phyloP scores from a whole-genome alignment of 371 early-diverging fungal species.

The Mucor velutinosus region DNA sequence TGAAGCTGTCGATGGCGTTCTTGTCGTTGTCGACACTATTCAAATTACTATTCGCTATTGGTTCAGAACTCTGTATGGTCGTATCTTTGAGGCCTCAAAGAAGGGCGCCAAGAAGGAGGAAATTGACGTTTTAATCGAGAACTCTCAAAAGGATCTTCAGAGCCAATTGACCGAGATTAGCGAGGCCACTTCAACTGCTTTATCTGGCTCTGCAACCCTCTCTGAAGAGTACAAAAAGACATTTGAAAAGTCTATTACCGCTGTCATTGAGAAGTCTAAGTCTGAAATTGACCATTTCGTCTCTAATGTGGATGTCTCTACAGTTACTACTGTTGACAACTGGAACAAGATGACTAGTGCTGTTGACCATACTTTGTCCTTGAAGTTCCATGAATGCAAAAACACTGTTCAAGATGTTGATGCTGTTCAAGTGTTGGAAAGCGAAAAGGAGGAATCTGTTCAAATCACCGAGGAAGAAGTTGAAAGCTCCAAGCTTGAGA shows the following conservation, averaged over 20 bases:
- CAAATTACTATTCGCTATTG: slow-evolving; percentile 28
- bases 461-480: slow-evolving; percentile 9
- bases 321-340: slow-evolving; percentile 1
- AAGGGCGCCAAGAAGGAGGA: slow-evolving; percentile 19
- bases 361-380: not conserved
- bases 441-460: not conserved
- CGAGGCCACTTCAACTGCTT: not conserved
- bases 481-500: slow-evolving; percentile 23
- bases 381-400: slow-evolving; percentile 5
- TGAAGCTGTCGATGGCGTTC: slow-evolving; percentile 12
- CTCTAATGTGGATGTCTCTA: not conserved
- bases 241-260: slow-evolving; percentile 13
- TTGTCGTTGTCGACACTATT: slow-evolving; percentile 19
- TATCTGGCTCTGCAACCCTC: not conserved
- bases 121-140: slow-evolving; percentile 14
- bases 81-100: slow-evolving; percentile 14
- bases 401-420: not conserved
- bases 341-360: slow-evolving; percentile 9
- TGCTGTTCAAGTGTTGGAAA: not conserved
- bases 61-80: slow-evolving; percentile 18
- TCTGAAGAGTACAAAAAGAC: slow-evolving; percentile 14
- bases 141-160: slow-evolving; percentile 22
- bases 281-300: slow-evolving; percentile 12
- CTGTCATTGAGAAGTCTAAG: slow-evolving; percentile 14
- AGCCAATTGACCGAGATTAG: slow-evolving; percentile 12